phyloP scores from a whole-genome alignment of 2,329 filamentous ascomycete species.

The Cryphonectria carpinicola region DNA sequence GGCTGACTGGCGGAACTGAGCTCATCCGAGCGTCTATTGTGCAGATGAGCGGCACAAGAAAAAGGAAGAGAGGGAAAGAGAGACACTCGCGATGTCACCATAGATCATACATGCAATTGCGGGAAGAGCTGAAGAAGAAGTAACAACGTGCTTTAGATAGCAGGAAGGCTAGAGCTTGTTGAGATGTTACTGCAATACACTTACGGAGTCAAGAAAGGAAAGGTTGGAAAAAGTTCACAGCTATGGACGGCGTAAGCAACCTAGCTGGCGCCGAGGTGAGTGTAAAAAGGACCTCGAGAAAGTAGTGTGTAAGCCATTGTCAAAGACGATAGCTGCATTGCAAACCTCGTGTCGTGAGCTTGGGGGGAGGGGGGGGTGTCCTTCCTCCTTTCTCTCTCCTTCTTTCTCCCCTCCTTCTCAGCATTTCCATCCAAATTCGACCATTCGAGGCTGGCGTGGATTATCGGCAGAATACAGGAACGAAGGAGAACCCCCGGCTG shows the following conservation, averaged over 20 bases:
- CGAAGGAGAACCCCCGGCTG: neutral
- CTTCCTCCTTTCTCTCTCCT: neutral
- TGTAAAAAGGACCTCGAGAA: neutral
- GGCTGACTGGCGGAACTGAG: neutral
- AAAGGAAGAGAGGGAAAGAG: neutral
- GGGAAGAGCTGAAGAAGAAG: too few relatives aligned
- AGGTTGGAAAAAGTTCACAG: neutral
- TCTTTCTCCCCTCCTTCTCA: neutral
- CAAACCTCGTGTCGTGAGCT: neutral
- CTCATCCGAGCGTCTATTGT: neutral
- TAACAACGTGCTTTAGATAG: neutral
- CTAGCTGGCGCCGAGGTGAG: neutral
- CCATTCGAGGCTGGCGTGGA: neutral
- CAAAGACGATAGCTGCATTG: neutral
- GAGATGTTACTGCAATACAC: neutral
- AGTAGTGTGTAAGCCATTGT: neutral
- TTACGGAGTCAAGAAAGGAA: neutral
- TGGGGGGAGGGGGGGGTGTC: too few relatives aligned
- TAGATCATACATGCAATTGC: neutral
- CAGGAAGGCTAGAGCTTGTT: neutral
- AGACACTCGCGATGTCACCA: neutral
- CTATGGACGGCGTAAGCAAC: neutral
- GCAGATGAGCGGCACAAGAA: neutral
- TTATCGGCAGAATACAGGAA: neutral
- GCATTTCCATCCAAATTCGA: neutral